A percentile compares a stretch with the other conserved stretches of the same genome.
These are phyloP conservation scores for Ophiostoma fasciatum DNA, from an alignment of 2,329 filamentous ascomycete species.

Conservation along the genomic window DNA sequence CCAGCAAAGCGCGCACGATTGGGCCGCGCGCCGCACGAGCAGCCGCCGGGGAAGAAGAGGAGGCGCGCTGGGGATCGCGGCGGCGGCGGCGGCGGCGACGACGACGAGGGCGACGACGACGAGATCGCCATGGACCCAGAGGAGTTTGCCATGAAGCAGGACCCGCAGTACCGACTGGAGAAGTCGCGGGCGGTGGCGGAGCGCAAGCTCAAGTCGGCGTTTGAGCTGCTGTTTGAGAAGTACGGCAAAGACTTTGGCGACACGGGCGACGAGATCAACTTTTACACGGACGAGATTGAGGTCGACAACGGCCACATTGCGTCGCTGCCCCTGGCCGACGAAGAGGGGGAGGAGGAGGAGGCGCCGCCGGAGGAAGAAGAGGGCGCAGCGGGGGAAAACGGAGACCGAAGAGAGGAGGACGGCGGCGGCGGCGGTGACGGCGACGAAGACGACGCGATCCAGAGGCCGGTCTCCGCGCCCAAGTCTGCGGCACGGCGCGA, in stretches of 20 bases:
- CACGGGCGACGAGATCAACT: conserved; percentile 79
- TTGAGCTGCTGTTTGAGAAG: conserved; percentile 81
- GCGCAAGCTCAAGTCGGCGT: conserved; percentile 61
- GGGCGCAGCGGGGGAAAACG: too few relatives aligned
- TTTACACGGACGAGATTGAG: conserved; percentile 66
- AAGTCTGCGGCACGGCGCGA: too few relatives aligned
- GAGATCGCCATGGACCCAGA: conserved; percentile 33
- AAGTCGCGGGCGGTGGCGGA: conserved; percentile 52
- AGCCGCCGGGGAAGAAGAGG: neutral
- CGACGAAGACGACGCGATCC: conserved; percentile 8
- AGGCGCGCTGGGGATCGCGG: neutral
- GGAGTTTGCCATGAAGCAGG: conserved; percentile 30
- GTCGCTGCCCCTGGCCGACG: conserved; percentile 21
- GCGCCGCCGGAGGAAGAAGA: conserved; percentile 15
- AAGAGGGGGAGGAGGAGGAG: conserved; percentile 10
- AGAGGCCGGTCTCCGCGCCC: too few relatives aligned
- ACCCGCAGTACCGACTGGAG: conserved; percentile 42
- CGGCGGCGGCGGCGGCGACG: conserved; percentile 11
- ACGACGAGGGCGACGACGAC: conserved; percentile 29
- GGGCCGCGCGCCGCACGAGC: conserved; percentile 5
- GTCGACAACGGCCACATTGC: conserved; percentile 79
- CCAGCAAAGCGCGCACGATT: conserved; percentile 9
- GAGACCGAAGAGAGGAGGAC: too few relatives aligned
- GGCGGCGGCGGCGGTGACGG: conserved; percentile 10
- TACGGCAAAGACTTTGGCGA: conserved; percentile 72